Conservation (phyloP, 1,284 basidiomycete species). For the Vanrija pseudolonga region DNA sequence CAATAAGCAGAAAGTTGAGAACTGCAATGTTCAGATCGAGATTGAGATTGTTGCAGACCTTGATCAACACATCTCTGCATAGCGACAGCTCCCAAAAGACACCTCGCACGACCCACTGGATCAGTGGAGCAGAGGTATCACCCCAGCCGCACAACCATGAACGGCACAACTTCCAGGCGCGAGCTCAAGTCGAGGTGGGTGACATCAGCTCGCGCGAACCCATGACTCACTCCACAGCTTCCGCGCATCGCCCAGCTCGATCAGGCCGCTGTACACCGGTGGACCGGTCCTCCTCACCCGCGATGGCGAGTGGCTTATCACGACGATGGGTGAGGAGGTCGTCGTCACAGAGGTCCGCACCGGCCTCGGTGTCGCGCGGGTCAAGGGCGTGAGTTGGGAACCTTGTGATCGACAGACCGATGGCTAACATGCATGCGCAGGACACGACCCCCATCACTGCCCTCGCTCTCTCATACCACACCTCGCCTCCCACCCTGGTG, state of each 20-base stretch:
- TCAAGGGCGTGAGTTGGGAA: constrained; percentile 66
- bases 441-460: constrained; percentile 57
- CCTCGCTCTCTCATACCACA: constrained; percentile 45
- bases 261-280: constrained; percentile 73
- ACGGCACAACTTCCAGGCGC: constrained; percentile 29
- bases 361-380: constrained; percentile 71
- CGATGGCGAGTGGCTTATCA: constrained; percentile 76
- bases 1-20: constrained; percentile 10
- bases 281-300: constrained; percentile 76
- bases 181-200: constrained; percentile 43
- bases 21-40: no score
- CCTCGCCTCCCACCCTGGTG: constrained; percentile 50
- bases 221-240: constrained; percentile 25
- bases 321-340: constrained; percentile 81
- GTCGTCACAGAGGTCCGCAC: constrained; percentile 73
- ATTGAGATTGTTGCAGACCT: no score
- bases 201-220: background rate
- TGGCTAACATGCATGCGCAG: constrained; percentile 48
- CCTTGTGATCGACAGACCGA: background rate
- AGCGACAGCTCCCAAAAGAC: no score
- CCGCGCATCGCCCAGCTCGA: constrained; percentile 46
- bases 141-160: constrained; percentile 17
- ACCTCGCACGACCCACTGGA: no score
- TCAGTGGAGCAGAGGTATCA: no score
- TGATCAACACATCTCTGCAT: no score